Evolutionary conservation across 768 basidiomycete species (phyloP), one percentile per base, ranked within the genome.

Genomic region (Russula olivacea): DNA sequence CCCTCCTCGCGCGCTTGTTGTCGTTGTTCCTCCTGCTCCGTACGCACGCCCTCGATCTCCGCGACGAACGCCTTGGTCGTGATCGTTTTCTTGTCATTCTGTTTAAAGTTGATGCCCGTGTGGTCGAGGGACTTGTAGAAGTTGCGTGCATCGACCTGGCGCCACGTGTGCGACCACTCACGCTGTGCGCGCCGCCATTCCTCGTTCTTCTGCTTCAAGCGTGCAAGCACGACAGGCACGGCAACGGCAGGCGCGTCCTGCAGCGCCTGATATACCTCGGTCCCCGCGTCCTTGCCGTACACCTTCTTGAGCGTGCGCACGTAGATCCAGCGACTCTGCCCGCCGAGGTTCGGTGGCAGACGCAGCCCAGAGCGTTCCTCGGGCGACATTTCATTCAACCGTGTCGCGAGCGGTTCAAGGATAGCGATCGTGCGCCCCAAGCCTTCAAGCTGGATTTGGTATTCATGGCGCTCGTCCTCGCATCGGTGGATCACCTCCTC

Each of bases 71-170:
- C 76, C 72, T 92, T 94, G 48, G 89, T 80, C 8, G 89, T 93
- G 71, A 94, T 89, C 62, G 81, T 83, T 75, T 92, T 92, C 83
- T 98, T 98, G 80, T 99, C 97, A 73, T 93, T 95, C 61, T 81
- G 81, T 78, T 98, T 98, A 85, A 96, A 97, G 63, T 81, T 85
- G 73, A 91, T 90, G 19, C 93, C 95, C 73, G 97, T 95, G 71
- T 97, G 93, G 72, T 99, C 97, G 55, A 98, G 85, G 34, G 89
- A 88, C 76, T 96, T 98, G 85, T 97, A 96, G 72, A 95, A 98
- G 77, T 98, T 98, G 77, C 93, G 94, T 60, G 88, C 88, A 70
- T 99, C 93, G 54, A 95, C 89, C 73, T 98, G 96, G 55, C 93
- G 82, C 97, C 97, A 98, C 17, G 93, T 95, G 64, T 89, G 83